Evolutionary conservation across 169 alveolate genomes (phyloP).

Genomic region (Plasmodium vinckei): DNA sequence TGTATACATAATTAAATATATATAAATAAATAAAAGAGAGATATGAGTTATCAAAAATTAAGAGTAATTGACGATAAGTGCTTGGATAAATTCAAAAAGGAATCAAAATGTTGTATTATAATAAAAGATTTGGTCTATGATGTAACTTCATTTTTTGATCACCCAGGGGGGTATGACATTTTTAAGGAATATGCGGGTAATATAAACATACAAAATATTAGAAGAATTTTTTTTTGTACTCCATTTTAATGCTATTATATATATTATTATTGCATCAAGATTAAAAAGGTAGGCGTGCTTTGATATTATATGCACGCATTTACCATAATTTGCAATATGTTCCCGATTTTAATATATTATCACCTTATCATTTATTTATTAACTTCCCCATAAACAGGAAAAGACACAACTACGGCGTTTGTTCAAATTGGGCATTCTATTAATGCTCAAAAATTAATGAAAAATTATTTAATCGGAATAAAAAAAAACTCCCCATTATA

Average conservation of each 20-base stretch:
- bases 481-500: constrained; percentile 28
- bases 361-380: not conserved
- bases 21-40: not conserved
- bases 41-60: constrained; percentile 35
- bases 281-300: too few relatives aligned
- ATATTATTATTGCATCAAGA: not conserved
- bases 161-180: constrained; percentile 73
- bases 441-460: constrained; percentile 63
- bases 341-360: not conserved
- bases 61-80: constrained; percentile 50
- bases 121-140: constrained; percentile 68
- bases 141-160: constrained; percentile 70
- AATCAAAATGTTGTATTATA: constrained; percentile 61
- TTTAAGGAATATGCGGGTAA: constrained; percentile 61
- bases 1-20: too few relatives aligned
- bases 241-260: not conserved
- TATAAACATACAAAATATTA: not conserved
- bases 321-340: too few relatives aligned
- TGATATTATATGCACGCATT: too few relatives aligned
- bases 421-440: constrained; percentile 56
- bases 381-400: constrained; percentile 22
- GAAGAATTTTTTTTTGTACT: not conserved
- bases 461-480: constrained; percentile 56
- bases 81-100: constrained; percentile 25
- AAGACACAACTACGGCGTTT: constrained; percentile 71